These are phyloP conservation scores for Penicillium psychrofluorescens DNA, from an alignment of 495 filamentous ascomycete species.

Conservation along the genomic window DNA sequence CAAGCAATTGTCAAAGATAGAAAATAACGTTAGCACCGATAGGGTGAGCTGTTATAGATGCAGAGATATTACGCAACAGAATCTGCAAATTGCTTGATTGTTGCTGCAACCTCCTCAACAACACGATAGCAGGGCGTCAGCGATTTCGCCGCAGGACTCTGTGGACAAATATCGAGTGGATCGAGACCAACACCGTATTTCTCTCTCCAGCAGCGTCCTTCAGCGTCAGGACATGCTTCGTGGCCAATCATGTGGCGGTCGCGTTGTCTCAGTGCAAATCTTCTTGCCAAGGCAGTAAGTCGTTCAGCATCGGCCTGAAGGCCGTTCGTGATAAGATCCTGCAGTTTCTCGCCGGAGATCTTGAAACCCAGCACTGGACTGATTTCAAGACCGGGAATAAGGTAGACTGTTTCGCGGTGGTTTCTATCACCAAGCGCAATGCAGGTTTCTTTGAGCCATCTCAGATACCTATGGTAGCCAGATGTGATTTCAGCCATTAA, in stretches of 20 bases:
- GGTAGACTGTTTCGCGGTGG: constrained; percentile 8
- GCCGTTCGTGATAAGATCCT: constrained; percentile 11
- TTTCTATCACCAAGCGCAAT: constrained; percentile 4
- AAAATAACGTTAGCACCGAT: too few relatives aligned
- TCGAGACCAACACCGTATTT: constrained; percentile 13
- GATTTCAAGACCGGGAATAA: constrained; percentile 10
- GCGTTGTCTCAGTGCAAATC: constrained; percentile 16
- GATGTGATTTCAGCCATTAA: constrained; percentile 20
- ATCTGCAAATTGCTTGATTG: constrained; percentile 15
- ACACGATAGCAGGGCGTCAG: constrained; percentile 20
- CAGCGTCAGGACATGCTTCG: constrained; percentile 12
- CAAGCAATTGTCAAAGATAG: too few relatives aligned
- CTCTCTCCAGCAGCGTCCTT: constrained; percentile 14
- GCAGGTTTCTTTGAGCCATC: constrained; percentile 13
- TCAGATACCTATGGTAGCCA: constrained; percentile 15
- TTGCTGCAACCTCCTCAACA: constrained; percentile 18
- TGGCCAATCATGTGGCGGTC: constrained; percentile 19
- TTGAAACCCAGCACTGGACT: constrained; percentile 8
- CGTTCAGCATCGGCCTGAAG: constrained; percentile 12
- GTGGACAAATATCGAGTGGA: constrained; percentile 19
- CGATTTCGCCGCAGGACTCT: constrained; percentile 10
- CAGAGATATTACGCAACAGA: constrained; percentile 8
- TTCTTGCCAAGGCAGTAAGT: constrained; percentile 6
- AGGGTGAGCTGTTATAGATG: too few relatives aligned
- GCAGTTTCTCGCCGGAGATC: constrained; percentile 12